Evolutionary conservation across 805 yeast species (phyloP), one percentile per base, ranked within the genome.

Genomic region (Kregervanrija fluxuum): DNA sequence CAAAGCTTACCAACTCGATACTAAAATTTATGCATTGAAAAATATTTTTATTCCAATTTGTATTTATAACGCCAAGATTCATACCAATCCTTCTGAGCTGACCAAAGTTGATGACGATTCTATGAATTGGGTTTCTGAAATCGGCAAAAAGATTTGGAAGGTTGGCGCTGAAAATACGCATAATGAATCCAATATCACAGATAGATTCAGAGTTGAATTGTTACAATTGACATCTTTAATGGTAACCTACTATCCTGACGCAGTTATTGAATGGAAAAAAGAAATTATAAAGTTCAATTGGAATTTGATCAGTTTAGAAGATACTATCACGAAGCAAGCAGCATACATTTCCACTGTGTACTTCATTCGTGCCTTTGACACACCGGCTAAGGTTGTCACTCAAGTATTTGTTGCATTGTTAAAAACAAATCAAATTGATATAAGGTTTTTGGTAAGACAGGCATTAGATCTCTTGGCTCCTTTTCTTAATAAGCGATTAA

Each of bases 201-300:
- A 93, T 57, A 69, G 74, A 33, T 83, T 77, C 62, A 71, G 95
- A 46, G 76, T 85, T 49, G 93, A 86, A 47, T 66, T 91, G 8
- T 69, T 93, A 16, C 95, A 90, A 52, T 62, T 89, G 58, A 84
- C 98, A 0, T 80, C 96, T 0, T 65, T 84, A 37, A 65, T 93
- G 37, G 76, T 89, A 22, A 80, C 81, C 56, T 76, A 79, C 64
- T 80, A 85, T 1, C 80, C 95, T 0, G 61, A 66, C 0, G 63
- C 71, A 10, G 71, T 87, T 22, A 66, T 74, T 8, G 83, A 78
- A 12, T 72, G 76, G 52, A 72, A 85, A 37, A 91, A 88, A 57
- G 95, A 89, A 54, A 79, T 93, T 37, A 87, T 93, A 61, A 88
- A 87, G 61, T 93, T 89, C 66, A 85, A 89, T 54, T 93, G 99